These are phyloP conservation scores for Zelopaecilomyces penicillatus DNA, from an alignment of 2,329 filamentous ascomycete species.

Conservation along the genomic window DNA sequence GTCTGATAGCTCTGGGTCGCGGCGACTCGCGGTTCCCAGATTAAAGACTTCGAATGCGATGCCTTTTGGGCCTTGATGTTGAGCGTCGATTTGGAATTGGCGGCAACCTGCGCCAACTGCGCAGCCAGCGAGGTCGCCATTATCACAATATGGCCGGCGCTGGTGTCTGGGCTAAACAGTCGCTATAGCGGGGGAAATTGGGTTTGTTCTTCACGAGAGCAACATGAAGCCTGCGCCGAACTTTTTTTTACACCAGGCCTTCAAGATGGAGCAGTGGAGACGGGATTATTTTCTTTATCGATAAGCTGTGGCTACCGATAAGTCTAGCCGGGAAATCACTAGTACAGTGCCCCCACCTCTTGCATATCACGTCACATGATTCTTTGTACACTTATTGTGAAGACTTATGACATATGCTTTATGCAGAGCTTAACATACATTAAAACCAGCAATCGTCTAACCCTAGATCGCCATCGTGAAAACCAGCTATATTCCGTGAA, in stretches of 20 bases:
- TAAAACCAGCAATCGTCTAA: too few relatives aligned
- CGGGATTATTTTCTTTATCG: slow-evolving; percentile 20
- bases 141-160: slow-evolving; percentile 16
- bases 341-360: too few relatives aligned
- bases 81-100: slow-evolving; percentile 80
- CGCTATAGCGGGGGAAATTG: slow-evolving; percentile 11
- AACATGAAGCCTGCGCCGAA: slow-evolving; percentile 19
- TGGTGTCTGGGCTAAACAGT: slow-evolving; percentile 1
- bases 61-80: slow-evolving; percentile 89
- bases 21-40: slow-evolving; percentile 82
- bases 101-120: slow-evolving; percentile 88
- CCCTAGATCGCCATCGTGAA: too few relatives aligned
- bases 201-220: slow-evolving; percentile 12
- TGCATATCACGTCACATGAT: too few relatives aligned
- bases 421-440: too few relatives aligned
- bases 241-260: slow-evolving; percentile 19
- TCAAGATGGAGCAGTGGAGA: slow-evolving; percentile 12
- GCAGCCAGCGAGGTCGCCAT: slow-evolving; percentile 86
- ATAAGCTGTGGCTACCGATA: slow-evolving; percentile 15
- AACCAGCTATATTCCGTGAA: too few relatives aligned
- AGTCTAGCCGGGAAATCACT: too few relatives aligned
- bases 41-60: slow-evolving; percentile 85
- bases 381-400: too few relatives aligned
- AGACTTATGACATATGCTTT: too few relatives aligned
- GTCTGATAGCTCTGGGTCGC: slow-evolving; percentile 84